phyloP scores from a whole-genome alignment of 1,139 yeast species.

The Debaryomyces singareniensis region DNA sequence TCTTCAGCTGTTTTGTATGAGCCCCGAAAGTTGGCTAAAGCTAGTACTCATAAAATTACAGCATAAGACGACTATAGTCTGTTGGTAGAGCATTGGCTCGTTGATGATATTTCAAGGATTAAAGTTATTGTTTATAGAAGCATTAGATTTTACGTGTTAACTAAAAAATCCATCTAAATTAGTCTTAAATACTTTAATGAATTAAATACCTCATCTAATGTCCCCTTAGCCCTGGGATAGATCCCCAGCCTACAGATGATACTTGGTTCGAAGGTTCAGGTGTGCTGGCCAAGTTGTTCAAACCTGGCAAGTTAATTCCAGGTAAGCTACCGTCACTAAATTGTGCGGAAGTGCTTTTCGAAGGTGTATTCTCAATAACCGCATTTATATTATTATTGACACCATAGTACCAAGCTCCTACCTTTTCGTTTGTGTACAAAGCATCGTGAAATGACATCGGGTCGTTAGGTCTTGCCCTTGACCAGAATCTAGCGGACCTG shows the following conservation, averaged over 20 bases:
- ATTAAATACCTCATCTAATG: slow-evolving; percentile 4
- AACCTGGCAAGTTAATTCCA: slow-evolving; percentile 18
- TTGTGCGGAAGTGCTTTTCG: slow-evolving; percentile 5
- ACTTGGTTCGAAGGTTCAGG: slow-evolving; percentile 5
- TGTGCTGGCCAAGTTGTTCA: slow-evolving; percentile 12
- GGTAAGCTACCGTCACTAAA: slow-evolving; percentile 4
- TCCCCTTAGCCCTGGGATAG: slow-evolving; percentile 16
- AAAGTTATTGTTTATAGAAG: too few relatives aligned
- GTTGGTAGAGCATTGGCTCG: too few relatives aligned
- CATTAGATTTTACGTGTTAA: too few relatives aligned
- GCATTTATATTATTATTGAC: slow-evolving; percentile 64
- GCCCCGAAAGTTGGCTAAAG: slow-evolving; percentile 7
- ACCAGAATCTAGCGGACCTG: slow-evolving; percentile 92
- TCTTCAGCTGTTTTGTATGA: slow-evolving; percentile 14
- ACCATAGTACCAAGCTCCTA: slow-evolving; percentile 68
- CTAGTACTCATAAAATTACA: too few relatives aligned
- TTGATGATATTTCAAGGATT: too few relatives aligned
- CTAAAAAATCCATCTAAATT: too few relatives aligned
- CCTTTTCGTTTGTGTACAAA: slow-evolving; percentile 59
- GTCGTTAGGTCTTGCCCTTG: slow-evolving; percentile 87
- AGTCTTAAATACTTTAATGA: neutral
- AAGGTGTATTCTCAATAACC: slow-evolving; percentile 30
- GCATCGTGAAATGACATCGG: slow-evolving; percentile 78
- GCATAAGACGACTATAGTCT: too few relatives aligned
- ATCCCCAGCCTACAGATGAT: slow-evolving; percentile 6